phyloP scores from a whole-genome alignment of 108 stramenopile genomes.

The Skeletonema costatum region DNA sequence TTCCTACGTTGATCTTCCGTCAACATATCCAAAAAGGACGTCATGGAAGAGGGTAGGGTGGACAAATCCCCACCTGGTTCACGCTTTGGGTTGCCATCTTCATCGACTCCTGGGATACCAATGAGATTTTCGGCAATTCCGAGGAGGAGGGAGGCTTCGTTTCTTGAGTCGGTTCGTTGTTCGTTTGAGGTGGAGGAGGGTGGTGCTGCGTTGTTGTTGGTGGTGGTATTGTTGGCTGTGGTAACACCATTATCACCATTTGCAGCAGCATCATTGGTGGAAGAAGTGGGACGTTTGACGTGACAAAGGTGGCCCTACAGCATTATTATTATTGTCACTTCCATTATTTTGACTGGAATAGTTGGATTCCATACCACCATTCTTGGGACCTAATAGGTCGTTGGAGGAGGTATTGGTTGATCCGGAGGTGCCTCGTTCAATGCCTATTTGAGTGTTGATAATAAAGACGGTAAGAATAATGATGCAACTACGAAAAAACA shows the following conservation, averaged over 20 bases:
- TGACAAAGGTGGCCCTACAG: not conserved
- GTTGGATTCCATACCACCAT: not conserved
- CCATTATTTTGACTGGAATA: not conserved
- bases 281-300: not conserved
- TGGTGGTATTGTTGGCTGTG: not conserved
- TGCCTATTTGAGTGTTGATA: not conserved
- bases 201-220: not conserved
- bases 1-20: slow-evolving; percentile 81
- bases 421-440: not conserved
- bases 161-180: not conserved
- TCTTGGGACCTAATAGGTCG: no score
- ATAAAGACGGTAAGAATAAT: not conserved
- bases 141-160: slow-evolving; percentile 23
- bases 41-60: slow-evolving; percentile 32
- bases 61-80: not conserved
- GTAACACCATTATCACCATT: not conserved
- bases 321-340: not conserved
- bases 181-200: not conserved
- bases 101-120: not conserved
- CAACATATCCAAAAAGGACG: slow-evolving; percentile 71
- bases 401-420: not conserved
- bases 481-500: not conserved
- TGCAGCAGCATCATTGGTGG: not conserved
- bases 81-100: not conserved
- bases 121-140: slow-evolving; percentile 7